phyloP scores from a whole-genome alignment of 495 filamentous ascomycete species.

The Lepraria neglecta region DNA sequence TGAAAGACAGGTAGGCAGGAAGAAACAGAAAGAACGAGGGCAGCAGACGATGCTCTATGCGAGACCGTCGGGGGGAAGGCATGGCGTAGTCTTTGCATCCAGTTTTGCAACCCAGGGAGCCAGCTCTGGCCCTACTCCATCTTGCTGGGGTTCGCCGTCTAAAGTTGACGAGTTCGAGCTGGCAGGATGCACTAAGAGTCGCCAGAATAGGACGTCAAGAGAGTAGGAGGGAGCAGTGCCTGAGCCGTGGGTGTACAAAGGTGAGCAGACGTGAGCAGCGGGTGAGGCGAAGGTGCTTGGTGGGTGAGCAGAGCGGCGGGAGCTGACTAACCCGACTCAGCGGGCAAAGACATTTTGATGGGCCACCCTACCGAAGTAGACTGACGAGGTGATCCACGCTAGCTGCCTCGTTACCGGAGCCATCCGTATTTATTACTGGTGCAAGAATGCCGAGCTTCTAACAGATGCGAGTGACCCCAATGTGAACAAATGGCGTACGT shows the following conservation, averaged over 20 bases:
- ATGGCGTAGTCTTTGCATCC: background rate
- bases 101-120: background rate
- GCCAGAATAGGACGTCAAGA: background rate
- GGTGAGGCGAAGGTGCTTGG: background rate
- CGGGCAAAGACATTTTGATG: background rate
- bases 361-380: background rate
- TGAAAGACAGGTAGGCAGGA: background rate
- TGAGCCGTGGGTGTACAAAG: background rate
- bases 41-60: background rate
- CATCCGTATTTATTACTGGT: background rate
- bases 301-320: background rate
- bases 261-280: background rate
- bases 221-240: background rate
- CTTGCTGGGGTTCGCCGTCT: background rate
- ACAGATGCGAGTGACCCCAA: background rate
- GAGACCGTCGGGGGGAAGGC: background rate
- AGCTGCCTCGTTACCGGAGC: background rate
- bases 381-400: background rate
- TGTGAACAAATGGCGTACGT: background rate
- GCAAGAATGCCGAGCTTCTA: background rate
- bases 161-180: constrained; percentile 6
- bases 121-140: background rate
- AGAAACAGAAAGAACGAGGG: constrained; percentile 3
- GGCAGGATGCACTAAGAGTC: constrained; percentile 3
- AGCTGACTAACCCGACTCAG: background rate